Percentiles rank a stretch among this genome's conserved stretches.
Evolutionary conservation across 1,284 basidiomycete genomes (phyloP).

Genomic region (Vanrija humicola): DNA sequence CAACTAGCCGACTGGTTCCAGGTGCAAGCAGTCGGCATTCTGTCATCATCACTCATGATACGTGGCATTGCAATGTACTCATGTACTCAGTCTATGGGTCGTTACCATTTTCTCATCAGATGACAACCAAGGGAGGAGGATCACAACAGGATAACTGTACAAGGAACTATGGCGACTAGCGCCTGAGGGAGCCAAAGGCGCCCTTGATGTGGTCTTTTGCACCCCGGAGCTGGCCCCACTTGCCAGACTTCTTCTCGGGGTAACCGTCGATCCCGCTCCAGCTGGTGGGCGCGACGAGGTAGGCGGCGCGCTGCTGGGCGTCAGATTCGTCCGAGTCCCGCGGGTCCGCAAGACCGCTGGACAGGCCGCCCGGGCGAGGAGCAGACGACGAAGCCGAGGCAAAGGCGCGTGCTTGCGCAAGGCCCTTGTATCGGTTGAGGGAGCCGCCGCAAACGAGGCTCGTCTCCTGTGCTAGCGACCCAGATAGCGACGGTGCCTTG

Average conservation of each 20-base stretch:
- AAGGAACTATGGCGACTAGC: not conserved
- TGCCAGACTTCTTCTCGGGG: conserved; percentile 4
- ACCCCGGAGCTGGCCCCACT: conserved; percentile 15
- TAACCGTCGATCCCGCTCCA: not conserved
- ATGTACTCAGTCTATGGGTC: not conserved
- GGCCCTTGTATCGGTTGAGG: conserved; percentile 3
- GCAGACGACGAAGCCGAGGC: not conserved
- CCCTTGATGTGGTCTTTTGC: conserved; percentile 10
- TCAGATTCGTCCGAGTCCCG: conserved; percentile 36
- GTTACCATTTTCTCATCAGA: no score
- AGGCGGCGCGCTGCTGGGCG: conserved; percentile 6
- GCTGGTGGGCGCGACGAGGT: conserved; percentile 15
- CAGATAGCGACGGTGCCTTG: no score
- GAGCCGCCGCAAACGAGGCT: no score
- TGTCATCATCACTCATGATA: not conserved
- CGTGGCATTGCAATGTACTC: not conserved
- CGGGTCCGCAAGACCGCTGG: conserved; percentile 10
- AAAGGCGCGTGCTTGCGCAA: conserved; percentile 5
- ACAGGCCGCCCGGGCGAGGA: no score
- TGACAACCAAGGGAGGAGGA: not conserved
- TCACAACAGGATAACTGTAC: not conserved
- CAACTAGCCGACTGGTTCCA: no score
- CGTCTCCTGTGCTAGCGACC: no score
- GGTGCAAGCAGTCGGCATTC: no score
- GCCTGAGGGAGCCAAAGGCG: conserved; percentile 15